Base-by-base conservation (phyloP, 2,329 filamentous ascomycete species). In the Scedosporium aurantiacum region DNA sequence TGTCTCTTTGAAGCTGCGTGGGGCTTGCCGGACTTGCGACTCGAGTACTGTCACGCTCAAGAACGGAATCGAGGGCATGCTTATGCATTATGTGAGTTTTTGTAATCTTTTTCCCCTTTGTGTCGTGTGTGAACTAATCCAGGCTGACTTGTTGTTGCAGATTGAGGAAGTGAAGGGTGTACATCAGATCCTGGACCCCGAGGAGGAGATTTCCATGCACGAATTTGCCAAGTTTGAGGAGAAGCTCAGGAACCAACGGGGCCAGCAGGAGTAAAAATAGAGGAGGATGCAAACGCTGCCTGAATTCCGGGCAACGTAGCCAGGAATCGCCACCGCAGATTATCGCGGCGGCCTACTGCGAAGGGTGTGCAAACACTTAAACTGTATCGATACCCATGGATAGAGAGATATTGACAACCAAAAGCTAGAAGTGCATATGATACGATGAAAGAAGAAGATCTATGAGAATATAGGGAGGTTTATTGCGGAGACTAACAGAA, bases 21-120 rank as follows among this genome's bases (percentile, higher is more conserved):
- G 94, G 16, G 94, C 94, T 21, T 99, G 94, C 75, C 82, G 94
- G 66, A 97, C 93, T 21, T 99, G 94, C 73, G 94, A 97, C 73
- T 96, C 90, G 55, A 97, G 92, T 72, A 97, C 94, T 0, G 92
- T 97, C 41, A 99, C 94, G 32, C 75, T 99, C 66, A 96, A 96
- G 80, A 97, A 95, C 72, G 94, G 94, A 5, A 99, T 99, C 67
- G 94, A 99, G 80, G 90, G 90, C 66, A 97, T 99, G 94, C 74
- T 97, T 72, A 97, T 96, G 90, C 90, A 93, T 73, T 94, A 94
- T 74, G 89, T 91, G 74, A 82, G 88, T 84, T 60, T 57, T 59
- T 14, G 12, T 6, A 18, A 32, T 27, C 62, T 23, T 41, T 23
- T 40, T 41, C 55, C 12, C 47, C 6, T 23, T 58, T 5, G 18